Base-by-base conservation (phyloP, 306 rosid genomes). In the Argentina anserina region DNA sequence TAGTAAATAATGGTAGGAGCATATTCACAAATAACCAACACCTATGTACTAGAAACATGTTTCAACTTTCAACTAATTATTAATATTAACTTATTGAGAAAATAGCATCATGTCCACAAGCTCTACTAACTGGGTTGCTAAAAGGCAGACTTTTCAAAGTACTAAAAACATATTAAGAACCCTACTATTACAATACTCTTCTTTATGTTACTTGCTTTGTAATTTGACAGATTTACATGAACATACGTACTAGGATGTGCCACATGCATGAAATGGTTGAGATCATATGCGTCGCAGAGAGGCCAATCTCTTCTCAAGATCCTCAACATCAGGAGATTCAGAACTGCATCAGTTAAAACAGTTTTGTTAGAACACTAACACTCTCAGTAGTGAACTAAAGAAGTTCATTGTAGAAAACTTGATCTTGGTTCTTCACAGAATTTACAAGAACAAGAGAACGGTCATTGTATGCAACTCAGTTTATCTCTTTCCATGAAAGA, bases 261-360 rank as follows among this genome's bases (percentile, higher is more conserved):
- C 62, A 25, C 26, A 33, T 33, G 26, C 21, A 23, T 80, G 12
- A 37, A 7, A 1, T 17, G 17, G 42, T 28, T 5, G 39, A 31
- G 39, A 31, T 87, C 87, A 93, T 74, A 79, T 71, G 68, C 90
- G 91, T 49, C 98, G 85, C 68, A 93, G 93, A 26, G 98, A 90
- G 55, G 98, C 98, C 83, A 93, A 56, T 78, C 98, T 89, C 95
- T 87, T 93, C 65, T 89, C 98, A 67, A 93, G 97, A 14, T 93
- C 97, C 65, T 89, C 96, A 67, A 93, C 97, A 62, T 87, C 93
- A 45, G 88, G 69, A 72, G 95, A 70, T 78, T 82, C 86, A 15
- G 92, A 47, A 43, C 96, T 93, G 83, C 86, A 77, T 29, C 70
- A 21, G 34, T 53, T n/a, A 15, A 66, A 31, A 63, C 13, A 61